Conservation (phyloP, 31 red algal species). For the Bonnemaisonia californica region DNA sequence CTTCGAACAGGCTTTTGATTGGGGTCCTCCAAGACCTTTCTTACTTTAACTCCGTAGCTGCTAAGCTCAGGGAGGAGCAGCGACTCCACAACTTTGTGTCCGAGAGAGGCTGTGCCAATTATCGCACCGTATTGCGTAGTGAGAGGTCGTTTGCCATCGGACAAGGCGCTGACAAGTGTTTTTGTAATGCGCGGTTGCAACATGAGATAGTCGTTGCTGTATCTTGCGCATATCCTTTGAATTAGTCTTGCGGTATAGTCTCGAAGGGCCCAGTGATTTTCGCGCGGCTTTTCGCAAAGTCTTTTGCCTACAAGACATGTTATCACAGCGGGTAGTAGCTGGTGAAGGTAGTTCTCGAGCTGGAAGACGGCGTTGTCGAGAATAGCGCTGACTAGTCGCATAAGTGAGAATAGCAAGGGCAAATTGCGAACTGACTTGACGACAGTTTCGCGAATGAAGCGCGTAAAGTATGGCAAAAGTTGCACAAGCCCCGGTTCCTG, state of each 20-base stretch:
- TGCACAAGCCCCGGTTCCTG: slow-evolving; percentile 76
- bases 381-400: slow-evolving; percentile 82
- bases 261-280: slow-evolving; percentile 94
- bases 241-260: slow-evolving; percentile 74
- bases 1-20: slow-evolving; percentile 36
- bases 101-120: slow-evolving; percentile 73
- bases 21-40: slow-evolving; percentile 23
- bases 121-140: slow-evolving; percentile 98
- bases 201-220: slow-evolving; percentile 38
- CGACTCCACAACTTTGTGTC: slow-evolving; percentile 53
- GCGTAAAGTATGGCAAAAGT: slow-evolving; percentile 87
- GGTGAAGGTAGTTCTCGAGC: slow-evolving; percentile 88
- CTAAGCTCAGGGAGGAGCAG: slow-evolving; percentile 57
- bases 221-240: slow-evolving; percentile 55
- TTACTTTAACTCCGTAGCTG: slow-evolving; percentile 20
- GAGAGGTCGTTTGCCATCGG: slow-evolving; percentile 53
- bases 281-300: slow-evolving; percentile 61
- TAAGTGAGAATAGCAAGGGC: slow-evolving; percentile 45
- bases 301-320: slow-evolving; percentile 84
- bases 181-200: slow-evolving; percentile 83
- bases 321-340: slow-evolving; percentile 79
- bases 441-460: slow-evolving; percentile 64
- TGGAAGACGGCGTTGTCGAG: slow-evolving; percentile 78
- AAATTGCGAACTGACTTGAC: slow-evolving; percentile 24
- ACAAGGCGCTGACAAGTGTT: slow-evolving; percentile 69